Conservation (phyloP, 1,139 yeast species). For the Debaryomyces psychrophilus region DNA sequence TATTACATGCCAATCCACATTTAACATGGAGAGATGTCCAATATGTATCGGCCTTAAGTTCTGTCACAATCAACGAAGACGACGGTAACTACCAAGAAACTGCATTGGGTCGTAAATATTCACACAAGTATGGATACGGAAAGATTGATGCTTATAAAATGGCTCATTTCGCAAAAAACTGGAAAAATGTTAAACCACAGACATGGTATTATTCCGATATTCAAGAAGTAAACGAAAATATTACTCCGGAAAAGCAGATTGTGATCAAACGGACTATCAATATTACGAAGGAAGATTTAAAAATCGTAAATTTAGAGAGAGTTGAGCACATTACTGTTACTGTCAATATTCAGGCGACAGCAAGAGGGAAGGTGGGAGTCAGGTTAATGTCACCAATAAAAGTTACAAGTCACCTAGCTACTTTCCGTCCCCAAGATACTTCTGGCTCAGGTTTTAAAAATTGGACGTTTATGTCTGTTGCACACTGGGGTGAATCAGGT, state of each 20-base stretch:
- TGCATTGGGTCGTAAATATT: slow-evolving; percentile 66
- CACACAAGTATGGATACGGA: slow-evolving; percentile 92
- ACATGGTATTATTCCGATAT: slow-evolving; percentile 70
- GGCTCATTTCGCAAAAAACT: slow-evolving; percentile 72
- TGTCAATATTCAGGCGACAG: slow-evolving; percentile 65
- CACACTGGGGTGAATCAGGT: slow-evolving; percentile 94
- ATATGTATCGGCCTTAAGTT: slow-evolving; percentile 72
- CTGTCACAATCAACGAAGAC: slow-evolving; percentile 66
- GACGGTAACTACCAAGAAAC: slow-evolving; percentile 73
- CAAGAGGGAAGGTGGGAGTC: slow-evolving; percentile 73
- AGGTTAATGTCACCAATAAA: slow-evolving; percentile 77
- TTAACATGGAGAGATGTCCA: slow-evolving; percentile 97
- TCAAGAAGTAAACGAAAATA: slow-evolving; percentile 31
- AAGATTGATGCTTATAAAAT: slow-evolving; percentile 80
- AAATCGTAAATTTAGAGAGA: slow-evolving; percentile 61
- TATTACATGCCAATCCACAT: slow-evolving; percentile 78
- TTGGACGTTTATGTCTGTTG: slow-evolving; percentile 98
- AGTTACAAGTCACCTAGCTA: slow-evolving; percentile 71
- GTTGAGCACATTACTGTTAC: slow-evolving; percentile 87
- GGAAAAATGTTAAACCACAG: slow-evolving; percentile 90
- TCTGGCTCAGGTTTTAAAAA: slow-evolving; percentile 62
- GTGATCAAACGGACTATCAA: slow-evolving; percentile 46
- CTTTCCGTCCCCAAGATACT: slow-evolving; percentile 63
- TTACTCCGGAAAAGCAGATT: slow-evolving; percentile 25
- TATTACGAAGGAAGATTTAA: slow-evolving; percentile 53